phyloP scores from a whole-genome alignment of 257 asterid species.

The Capsicum rhomboideum region DNA sequence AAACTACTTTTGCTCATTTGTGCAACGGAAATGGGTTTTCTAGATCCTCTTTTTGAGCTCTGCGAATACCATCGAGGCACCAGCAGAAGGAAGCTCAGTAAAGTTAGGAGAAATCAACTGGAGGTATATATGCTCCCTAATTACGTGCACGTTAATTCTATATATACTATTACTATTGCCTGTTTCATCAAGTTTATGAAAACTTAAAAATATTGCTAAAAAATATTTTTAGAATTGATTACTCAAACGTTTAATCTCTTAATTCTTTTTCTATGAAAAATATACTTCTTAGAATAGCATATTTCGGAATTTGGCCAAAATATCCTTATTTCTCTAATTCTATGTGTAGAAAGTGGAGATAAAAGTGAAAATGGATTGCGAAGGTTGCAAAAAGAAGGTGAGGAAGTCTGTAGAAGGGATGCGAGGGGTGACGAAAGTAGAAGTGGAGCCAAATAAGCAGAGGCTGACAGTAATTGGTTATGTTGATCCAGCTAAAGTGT shows the following conservation, averaged over 20 bases:
- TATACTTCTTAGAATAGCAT: too few relatives aligned
- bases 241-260: too few relatives aligned
- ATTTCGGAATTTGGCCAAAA: too few relatives aligned
- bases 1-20: neutral
- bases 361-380: slow-evolving; percentile 39
- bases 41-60: slow-evolving; percentile 17
- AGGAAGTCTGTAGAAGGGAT: slow-evolving; percentile 29
- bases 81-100: slow-evolving; percentile 22
- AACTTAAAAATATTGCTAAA: too few relatives aligned
- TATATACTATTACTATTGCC: neutral
- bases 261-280: too few relatives aligned
- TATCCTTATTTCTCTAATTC: too few relatives aligned
- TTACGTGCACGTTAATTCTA: neutral
- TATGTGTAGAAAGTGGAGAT: slow-evolving; percentile 31
- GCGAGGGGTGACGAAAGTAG: slow-evolving; percentile 26
- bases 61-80: slow-evolving; percentile 10
- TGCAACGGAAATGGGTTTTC: slow-evolving; percentile 12
- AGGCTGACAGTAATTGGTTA: slow-evolving; percentile 26
- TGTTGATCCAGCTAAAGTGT: slow-evolving; percentile 30
- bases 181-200: too few relatives aligned
- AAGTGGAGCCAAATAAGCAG: slow-evolving; percentile 32
- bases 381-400: slow-evolving; percentile 32
- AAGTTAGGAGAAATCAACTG: slow-evolving; percentile 18
- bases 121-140: slow-evolving; percentile 11
- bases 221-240: too few relatives aligned